Percentiles rank a stretch among this genome's conserved stretches.
These are phyloP conservation scores for Russula griseocarnosa DNA, from an alignment of 768 basidiomycete genomes.

Conservation along the genomic window DNA sequence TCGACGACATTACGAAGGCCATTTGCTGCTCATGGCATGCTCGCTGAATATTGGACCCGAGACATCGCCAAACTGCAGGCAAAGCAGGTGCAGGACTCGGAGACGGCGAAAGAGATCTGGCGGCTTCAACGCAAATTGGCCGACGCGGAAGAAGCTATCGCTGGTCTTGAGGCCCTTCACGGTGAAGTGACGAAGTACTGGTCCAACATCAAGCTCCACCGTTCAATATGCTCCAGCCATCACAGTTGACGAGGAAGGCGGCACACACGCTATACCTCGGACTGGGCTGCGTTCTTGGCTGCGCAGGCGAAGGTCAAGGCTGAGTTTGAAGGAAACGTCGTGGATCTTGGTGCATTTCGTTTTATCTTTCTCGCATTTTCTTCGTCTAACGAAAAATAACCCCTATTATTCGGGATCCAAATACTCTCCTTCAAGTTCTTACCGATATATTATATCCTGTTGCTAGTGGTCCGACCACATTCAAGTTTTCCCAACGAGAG, in stretches of 20 bases:
- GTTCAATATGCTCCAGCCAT: not conserved
- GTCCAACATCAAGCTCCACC: slow-evolving; percentile 2
- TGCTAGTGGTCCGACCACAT: not conserved
- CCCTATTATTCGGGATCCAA: slow-evolving; percentile 12
- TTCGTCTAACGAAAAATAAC: not conserved
- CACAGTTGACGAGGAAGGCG: not conserved
- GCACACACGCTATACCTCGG: slow-evolving; percentile 2
- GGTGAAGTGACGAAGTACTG: not conserved
- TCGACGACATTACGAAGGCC: not conserved
- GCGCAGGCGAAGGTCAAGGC: slow-evolving; percentile 3
- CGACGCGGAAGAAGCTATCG: not conserved
- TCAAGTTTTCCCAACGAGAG: not conserved
- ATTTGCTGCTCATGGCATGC: not conserved
- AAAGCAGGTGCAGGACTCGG: not conserved
- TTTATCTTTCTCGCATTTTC: slow-evolving; percentile 1
- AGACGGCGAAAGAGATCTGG: not conserved
- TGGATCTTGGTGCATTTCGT: slow-evolving; percentile 5
- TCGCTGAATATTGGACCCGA: not conserved
- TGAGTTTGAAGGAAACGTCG: slow-evolving; percentile 4
- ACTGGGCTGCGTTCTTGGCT: slow-evolving; percentile 4
- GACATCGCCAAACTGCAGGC: not conserved
- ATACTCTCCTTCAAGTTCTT: not conserved
- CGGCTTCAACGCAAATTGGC: not conserved
- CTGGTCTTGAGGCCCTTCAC: not conserved
- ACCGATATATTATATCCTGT: not conserved